Evolutionary conservation across 2,329 filamentous ascomycete species (phyloP), one percentile per base, ranked within the genome.

Genomic region (Madurella mycetomatis): DNA sequence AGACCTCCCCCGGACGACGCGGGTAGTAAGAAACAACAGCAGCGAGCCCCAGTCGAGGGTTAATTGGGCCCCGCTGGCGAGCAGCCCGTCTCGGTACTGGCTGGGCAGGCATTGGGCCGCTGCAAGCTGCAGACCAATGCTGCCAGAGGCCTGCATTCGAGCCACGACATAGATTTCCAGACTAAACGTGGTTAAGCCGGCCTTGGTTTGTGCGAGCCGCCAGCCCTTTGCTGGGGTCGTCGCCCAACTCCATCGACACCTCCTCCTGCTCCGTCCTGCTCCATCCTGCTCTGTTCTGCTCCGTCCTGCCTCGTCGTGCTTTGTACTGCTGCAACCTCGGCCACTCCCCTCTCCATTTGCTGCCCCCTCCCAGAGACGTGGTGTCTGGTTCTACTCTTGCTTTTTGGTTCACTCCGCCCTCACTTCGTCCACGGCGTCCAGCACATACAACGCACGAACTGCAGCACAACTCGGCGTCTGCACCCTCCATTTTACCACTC

Each of bases 141-240:
- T 64, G 62, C 62, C 62, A 63, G 32, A 63, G 58, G 65, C 65
- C 66, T 64, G 69, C 69, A 72, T 70, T 72, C 69, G 70, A 72
- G 70, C 70, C 70, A 72, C 70, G 70, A 72, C 70, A 72, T 62
- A 64, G 57, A 60, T 61, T 37, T 64, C 65, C 65, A 64, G 63
- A 64, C 62, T 67, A 61, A 69, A 66, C 64, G 67, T 65, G 66
- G 65, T 66, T 63, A 66, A 65, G 65, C 64, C 62, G 59, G 62
- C 51, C 58, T 62, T 59, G 60, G 55, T 56, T 57, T 60, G 56
- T 60, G 58, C 58, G 60, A 61, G 56, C 25, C 49, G 49, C 60
- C 58, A 62, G 52, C 55, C 57, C 56, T 60, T 60, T 54, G 57
- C 58, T 51, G 54, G 53, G 25, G 31, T 41, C 53, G 41, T 56